Conservation (phyloP, 306 rosid species). For the Ochetophila trinervis region DNA sequence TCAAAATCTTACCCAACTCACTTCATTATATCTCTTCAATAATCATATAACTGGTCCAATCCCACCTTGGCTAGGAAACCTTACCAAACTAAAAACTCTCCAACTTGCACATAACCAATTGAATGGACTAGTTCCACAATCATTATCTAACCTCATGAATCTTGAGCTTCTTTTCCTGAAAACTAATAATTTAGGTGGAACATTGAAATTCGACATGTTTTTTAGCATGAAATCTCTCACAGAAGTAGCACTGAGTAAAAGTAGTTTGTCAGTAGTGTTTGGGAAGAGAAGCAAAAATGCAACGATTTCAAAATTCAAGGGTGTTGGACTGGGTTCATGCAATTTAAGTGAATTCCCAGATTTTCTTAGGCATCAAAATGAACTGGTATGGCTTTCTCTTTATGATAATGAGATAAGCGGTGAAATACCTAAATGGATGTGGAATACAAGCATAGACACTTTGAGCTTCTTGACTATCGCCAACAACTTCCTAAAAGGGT, state of each 20-base stretch:
- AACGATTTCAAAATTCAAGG: background rate
- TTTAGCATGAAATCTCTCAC: background rate
- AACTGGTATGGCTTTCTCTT: background rate
- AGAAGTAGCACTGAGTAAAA: accelerated
- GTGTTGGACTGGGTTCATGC: accelerated
- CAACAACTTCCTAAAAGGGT: too few species aligned
- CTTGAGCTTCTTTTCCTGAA: accelerated
- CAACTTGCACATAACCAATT: accelerated
- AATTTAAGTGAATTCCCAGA: background rate
- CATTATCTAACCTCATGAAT: background rate
- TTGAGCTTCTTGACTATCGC: background rate
- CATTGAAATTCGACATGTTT: background rate
- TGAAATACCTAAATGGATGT: background rate
- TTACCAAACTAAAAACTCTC: background rate
- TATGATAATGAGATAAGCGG: background rate
- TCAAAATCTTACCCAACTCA: constrained; percentile 2
- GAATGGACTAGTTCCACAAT: background rate
- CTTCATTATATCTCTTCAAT: accelerated
- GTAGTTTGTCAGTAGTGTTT: background rate
- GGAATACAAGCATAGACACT: background rate
- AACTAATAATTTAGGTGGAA: background rate
- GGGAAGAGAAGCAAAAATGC: background rate
- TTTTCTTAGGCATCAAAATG: background rate
- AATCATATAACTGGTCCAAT: background rate
- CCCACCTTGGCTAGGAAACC: constrained; percentile 1